Conservation (phyloP, 768 basidiomycete species). For the Tylopilus intermedius region DNA sequence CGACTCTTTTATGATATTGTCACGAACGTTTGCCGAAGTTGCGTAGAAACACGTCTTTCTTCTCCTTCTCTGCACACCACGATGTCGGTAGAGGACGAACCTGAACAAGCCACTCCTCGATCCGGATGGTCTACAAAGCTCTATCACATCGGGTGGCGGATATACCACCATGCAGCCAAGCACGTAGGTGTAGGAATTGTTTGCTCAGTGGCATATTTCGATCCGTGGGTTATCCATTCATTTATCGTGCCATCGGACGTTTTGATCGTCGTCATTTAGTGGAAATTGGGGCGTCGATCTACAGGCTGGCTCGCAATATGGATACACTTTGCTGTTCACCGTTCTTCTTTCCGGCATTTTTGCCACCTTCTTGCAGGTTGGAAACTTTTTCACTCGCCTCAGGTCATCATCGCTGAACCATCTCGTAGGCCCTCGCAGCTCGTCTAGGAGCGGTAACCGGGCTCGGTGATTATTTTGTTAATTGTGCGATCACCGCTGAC, state of each 20-base stretch:
- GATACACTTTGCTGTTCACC: conserved; percentile 82
- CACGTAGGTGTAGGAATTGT: conserved; percentile 83
- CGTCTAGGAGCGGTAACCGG: conserved; percentile 81
- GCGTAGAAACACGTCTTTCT: neutral
- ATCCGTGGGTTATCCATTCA: conserved; percentile 53
- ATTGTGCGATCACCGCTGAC: conserved; percentile 7
- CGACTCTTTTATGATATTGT: conserved; percentile 3
- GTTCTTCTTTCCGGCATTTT: conserved; percentile 79
- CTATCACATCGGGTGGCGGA: conserved; percentile 22
- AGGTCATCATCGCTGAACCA: neutral
- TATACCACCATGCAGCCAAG: conserved; percentile 50
- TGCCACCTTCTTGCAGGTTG: conserved; percentile 75
- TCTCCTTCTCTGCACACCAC: neutral
- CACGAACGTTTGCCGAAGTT: neutral
- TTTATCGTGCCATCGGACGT: neutral
- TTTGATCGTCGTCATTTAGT: conserved; percentile 29
- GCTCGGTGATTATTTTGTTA: conserved; percentile 46
- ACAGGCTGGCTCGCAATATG: conserved; percentile 79
- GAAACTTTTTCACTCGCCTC: neutral
- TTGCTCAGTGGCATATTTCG: conserved; percentile 85
- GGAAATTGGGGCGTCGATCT: conserved; percentile 92
- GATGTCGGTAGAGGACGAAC: conserved; percentile 16
- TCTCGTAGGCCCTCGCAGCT: conserved; percentile 61
- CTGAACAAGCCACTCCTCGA: neutral
- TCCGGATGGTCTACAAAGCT: conserved; percentile 19